phyloP scores from a whole-genome alignment of 176 grass and related monocot genomes.

The Bonia amplexicaulis region DNA sequence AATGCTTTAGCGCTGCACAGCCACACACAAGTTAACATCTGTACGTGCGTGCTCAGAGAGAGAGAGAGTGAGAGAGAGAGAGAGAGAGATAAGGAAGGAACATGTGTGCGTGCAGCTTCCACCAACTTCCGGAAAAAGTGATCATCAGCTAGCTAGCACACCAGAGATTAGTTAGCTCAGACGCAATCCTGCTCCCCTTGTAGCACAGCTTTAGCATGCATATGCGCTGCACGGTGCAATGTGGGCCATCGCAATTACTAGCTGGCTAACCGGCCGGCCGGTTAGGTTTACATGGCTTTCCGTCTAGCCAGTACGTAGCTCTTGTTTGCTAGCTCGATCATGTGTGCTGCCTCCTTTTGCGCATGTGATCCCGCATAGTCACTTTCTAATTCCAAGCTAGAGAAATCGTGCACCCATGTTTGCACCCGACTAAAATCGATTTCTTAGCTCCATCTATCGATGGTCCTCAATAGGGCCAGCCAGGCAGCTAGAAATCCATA shows the following conservation, averaged over 20 bases:
- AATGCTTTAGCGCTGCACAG: background rate
- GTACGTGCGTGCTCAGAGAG: background rate
- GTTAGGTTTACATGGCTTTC: background rate
- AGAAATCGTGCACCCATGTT: background rate
- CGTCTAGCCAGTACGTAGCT: background rate
- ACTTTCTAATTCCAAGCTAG: background rate
- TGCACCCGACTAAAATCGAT: background rate
- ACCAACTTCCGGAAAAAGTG: background rate
- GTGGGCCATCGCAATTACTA: background rate
- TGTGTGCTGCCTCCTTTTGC: background rate
- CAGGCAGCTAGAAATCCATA: background rate
- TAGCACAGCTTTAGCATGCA: background rate
- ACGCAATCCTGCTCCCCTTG: background rate
- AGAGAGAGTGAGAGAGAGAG: background rate
- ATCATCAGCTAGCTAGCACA: background rate
- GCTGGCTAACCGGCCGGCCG: background rate
- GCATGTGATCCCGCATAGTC: background rate
- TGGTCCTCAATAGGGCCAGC: background rate
- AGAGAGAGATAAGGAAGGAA: background rate
- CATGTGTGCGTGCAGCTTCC: background rate
- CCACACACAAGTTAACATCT: background rate
- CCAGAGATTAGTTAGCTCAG: background rate
- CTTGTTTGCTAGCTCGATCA: background rate
- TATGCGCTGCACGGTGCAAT: background rate
- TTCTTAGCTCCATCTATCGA: background rate